Percentiles rank a stretch among this genome's conserved stretches.
Evolutionary conservation across 306 rosid species (phyloP).

Genomic region (Trifolium subterraneum): DNA sequence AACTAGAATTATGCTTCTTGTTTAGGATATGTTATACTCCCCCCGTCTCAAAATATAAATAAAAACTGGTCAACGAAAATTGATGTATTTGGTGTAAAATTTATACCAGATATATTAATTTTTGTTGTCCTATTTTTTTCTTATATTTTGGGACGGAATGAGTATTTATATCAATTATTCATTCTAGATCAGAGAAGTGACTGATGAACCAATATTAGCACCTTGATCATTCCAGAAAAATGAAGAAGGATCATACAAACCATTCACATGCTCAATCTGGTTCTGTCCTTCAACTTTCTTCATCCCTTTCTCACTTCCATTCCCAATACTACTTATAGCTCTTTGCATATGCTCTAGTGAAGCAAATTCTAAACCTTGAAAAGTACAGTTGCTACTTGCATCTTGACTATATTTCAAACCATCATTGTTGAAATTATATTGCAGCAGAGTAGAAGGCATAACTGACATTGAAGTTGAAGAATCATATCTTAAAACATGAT

Average conservation of each 20-base stretch:
- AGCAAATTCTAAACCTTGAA: conserved; percentile 43
- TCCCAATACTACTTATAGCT: background rate
- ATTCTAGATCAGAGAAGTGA: conserved; percentile 76
- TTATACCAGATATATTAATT: too few relatives aligned
- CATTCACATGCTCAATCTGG: conserved; percentile 64
- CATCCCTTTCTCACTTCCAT: conserved; percentile 7
- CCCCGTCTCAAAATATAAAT: too few relatives aligned
- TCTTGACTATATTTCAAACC: conserved; percentile 48
- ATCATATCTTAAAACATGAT: conserved; percentile 36
- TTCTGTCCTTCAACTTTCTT: conserved; percentile 65
- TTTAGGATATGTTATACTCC: too few relatives aligned
- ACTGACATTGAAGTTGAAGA: conserved; percentile 55
- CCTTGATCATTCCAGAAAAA: conserved; percentile 76
- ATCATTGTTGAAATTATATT: conserved; percentile 55
- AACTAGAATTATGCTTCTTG: conserved; percentile 36
- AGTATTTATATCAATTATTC: background rate
- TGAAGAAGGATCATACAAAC: conserved; percentile 66
- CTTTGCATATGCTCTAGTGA: conserved; percentile 43
- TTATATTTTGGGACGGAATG: too few relatives aligned
- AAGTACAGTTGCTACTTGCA: conserved; percentile 13
- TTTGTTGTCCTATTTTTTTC: too few relatives aligned
- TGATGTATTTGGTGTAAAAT: too few relatives aligned
- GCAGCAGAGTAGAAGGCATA: conserved; percentile 55
- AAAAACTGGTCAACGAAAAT: too few relatives aligned
- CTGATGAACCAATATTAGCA: conserved; percentile 66